phyloP scores from a whole-genome alignment of 225 moss, liverwort and hornwort genomes.

The Sphagnum tenellum region DNA sequence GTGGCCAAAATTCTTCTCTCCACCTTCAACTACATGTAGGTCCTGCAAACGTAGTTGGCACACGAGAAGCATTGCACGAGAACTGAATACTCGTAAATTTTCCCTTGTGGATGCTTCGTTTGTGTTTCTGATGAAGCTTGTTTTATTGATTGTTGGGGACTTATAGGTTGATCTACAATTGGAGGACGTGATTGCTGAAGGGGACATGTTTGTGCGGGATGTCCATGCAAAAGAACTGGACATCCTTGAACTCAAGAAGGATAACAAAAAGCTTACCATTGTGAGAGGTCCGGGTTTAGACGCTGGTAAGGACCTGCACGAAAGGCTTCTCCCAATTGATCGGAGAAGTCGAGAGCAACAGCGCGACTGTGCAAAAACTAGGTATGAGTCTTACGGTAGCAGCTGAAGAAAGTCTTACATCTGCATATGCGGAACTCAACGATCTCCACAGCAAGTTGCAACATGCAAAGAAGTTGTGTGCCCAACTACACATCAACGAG shows the following conservation, averaged over 20 bases:
- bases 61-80: no score
- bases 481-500: slow-evolving; percentile 17
- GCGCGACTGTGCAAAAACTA: slow-evolving; percentile 30
- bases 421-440: slow-evolving; percentile 20
- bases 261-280: slow-evolving; percentile 20
- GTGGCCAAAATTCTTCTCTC: no score
- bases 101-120: no score
- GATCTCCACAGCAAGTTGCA: slow-evolving; percentile 35
- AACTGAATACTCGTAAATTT: no score
- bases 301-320: slow-evolving; percentile 33
- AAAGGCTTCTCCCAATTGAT: slow-evolving; percentile 23
- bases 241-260: slow-evolving; percentile 17
- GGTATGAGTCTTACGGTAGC: slow-evolving; percentile 38
- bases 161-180: slow-evolving; percentile 36
- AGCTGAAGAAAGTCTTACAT: slow-evolving; percentile 24
- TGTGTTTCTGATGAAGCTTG: no score
- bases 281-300: slow-evolving; percentile 27
- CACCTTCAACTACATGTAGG: no score
- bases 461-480: slow-evolving; percentile 27
- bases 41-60: no score
- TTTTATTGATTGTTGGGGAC: no score
- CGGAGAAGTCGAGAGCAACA: slow-evolving; percentile 45
- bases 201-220: slow-evolving; percentile 24
- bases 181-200: slow-evolving; percentile 28
- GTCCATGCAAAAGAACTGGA: slow-evolving; percentile 24